Conservation (phyloP, 495 filamentous ascomycete species). For the Penicillium angulare region DNA sequence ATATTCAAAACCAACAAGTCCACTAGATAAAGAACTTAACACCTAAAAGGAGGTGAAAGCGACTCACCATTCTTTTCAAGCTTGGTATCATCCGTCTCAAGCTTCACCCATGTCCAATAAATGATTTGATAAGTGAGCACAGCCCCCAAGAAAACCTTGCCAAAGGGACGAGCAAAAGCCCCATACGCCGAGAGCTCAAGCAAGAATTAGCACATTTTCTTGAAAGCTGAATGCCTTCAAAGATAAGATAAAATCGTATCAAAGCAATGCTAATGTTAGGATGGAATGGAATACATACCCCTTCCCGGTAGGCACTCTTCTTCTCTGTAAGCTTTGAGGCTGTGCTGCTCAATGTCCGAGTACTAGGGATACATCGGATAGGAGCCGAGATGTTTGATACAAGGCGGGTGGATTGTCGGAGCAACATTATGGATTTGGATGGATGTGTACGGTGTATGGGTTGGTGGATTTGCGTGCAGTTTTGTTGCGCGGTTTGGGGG, state of each 20-base stretch:
- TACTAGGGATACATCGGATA: neutral
- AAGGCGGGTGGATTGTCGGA: conserved; percentile 12
- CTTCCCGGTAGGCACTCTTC: conserved; percentile 25
- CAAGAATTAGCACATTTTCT: too few species aligned
- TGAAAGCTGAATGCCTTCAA: too few species aligned
- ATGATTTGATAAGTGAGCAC: conserved; percentile 84
- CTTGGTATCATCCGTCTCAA: conserved; percentile 76
- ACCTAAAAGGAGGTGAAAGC: too few species aligned
- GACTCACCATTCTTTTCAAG: conserved; percentile 58
- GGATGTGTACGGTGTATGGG: neutral
- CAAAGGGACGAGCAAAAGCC: conserved; percentile 73
- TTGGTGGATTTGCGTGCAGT: conserved; percentile 1
- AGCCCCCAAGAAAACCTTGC: conserved; percentile 81
- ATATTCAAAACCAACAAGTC: too few species aligned
- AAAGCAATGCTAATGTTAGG: neutral
- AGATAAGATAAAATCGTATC: too few species aligned
- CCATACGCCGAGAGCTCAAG: conserved; percentile 71
- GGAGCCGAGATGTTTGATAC: neutral
- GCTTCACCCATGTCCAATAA: conserved; percentile 82
- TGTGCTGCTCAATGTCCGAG: conserved; percentile 19
- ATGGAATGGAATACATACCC: conserved; percentile 14
- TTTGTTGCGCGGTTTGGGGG: conserved; percentile 10
- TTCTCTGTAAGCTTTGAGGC: conserved; percentile 12
- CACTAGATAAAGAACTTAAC: too few species aligned
- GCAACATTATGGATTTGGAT: conserved; percentile 10